Evolutionary conservation across 2,329 filamentous ascomycete species (phyloP).

Genomic region (Cordyceps farinosa): DNA sequence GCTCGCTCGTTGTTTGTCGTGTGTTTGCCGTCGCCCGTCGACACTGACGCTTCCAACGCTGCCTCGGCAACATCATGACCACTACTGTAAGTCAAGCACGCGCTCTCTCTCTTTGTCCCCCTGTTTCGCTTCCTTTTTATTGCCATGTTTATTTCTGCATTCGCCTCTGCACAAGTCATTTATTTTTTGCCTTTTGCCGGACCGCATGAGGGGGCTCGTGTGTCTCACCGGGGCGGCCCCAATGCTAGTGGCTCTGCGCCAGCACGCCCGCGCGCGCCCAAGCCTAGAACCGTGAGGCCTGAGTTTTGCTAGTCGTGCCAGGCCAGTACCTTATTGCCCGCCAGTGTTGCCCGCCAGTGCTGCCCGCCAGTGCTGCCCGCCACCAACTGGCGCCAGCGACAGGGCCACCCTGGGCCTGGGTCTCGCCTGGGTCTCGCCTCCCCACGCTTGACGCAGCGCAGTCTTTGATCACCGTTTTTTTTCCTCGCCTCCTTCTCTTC

Average conservation of each 20-base stretch:
- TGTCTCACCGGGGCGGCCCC: slow-evolving; percentile 3
- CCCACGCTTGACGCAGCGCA: slow-evolving; percentile 17
- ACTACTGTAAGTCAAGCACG: slow-evolving; percentile 34
- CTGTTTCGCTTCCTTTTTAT: slow-evolving; percentile 21
- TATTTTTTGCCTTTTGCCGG: background rate
- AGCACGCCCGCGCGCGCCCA: slow-evolving; percentile 1
- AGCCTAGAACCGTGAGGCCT: slow-evolving; percentile 18
- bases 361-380: no score
- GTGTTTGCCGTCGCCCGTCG: no score
- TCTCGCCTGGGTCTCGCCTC: slow-evolving; percentile 2
- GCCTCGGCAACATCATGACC: slow-evolving; percentile 30
- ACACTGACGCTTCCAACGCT: background rate
- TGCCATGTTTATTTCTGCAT: background rate
- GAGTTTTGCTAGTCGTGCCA: slow-evolving; percentile 12
- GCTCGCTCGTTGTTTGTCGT: background rate
- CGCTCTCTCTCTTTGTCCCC: slow-evolving; percentile 2
- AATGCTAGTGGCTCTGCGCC: slow-evolving; percentile 11
- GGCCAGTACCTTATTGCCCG: no score
- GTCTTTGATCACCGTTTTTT: slow-evolving; percentile 16
- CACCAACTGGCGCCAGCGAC: background rate
- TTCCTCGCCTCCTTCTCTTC: background rate
- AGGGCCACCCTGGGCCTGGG: background rate
- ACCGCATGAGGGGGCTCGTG: slow-evolving; percentile 13
- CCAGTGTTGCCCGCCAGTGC: no score
- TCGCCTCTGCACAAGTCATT: background rate